Evolutionary conservation across 768 basidiomycete genomes (phyloP).

Genomic region (Hemileccinum rubropunctum): DNA sequence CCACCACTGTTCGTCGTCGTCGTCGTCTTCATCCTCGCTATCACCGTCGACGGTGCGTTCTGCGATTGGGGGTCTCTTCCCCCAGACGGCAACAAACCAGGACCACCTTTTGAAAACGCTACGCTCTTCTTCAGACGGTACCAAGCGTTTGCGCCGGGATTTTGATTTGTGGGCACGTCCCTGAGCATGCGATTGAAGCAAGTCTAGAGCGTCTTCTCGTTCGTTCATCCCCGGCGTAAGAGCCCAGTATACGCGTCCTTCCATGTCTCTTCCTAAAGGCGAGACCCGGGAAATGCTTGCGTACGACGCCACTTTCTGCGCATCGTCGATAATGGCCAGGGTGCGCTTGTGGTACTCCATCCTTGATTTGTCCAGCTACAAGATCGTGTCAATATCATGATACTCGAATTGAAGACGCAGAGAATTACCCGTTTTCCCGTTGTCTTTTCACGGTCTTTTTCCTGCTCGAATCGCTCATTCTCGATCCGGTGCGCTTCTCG

Average conservation of each 20-base stretch:
- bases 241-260: conserved; percentile 67
- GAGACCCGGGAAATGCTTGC: conserved; percentile 52
- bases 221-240: conserved; percentile 60
- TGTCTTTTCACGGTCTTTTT: conserved; percentile 56
- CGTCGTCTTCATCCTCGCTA: conserved; percentile 26
- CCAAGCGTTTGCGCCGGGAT: conserved; percentile 40
- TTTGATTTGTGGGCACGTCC: conserved; percentile 30
- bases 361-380: conserved; percentile 42
- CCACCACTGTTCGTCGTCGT: conserved; percentile 65
- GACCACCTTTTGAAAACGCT: conserved; percentile 58
- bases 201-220: conserved; percentile 44
- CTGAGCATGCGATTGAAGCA: conserved; percentile 23
- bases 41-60: conserved; percentile 32
- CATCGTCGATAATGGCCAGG: conserved; percentile 51
- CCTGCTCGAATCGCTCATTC: conserved; percentile 28
- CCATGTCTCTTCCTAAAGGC: conserved; percentile 65
- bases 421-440: conserved; percentile 25
- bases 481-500: conserved; percentile 44
- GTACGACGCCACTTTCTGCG: conserved; percentile 46
- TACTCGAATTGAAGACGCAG: neutral
- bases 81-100: conserved; percentile 79
- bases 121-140: conserved; percentile 48
- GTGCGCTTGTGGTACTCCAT: conserved; percentile 49
- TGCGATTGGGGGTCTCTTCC: conserved; percentile 43
- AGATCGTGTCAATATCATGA: conserved; percentile 1